These are phyloP conservation scores for Brasenia schreberi DNA, from an alignment of 164 flowering plant species.

Conservation along the genomic window DNA sequence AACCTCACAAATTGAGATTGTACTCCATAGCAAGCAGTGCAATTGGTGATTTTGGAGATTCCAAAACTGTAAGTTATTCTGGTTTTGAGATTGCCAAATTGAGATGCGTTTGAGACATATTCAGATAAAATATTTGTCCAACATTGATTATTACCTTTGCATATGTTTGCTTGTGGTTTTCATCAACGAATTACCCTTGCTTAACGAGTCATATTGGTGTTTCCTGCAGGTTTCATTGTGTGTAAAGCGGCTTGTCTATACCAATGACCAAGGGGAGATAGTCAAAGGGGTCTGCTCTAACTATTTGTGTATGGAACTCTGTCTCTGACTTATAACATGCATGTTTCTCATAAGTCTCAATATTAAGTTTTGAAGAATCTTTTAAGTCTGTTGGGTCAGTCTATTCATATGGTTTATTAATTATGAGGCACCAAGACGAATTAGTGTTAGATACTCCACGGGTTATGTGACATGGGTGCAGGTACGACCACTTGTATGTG, in stretches of 20 bases:
- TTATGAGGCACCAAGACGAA: too few species aligned
- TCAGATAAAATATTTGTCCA: too few species aligned
- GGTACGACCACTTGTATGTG: too few species aligned
- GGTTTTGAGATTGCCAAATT: not conserved
- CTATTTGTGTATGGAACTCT: conserved; percentile 59
- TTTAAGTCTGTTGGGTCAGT: too few species aligned
- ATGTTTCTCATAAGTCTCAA: not conserved
- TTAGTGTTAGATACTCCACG: too few species aligned
- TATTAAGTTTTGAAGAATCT: not conserved
- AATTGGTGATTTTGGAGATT: conserved; percentile 95
- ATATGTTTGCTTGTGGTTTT: too few species aligned
- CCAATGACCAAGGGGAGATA: conserved; percentile 78
- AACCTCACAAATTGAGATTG: conserved; percentile 88
- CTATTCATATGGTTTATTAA: too few species aligned
- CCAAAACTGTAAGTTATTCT: conserved; percentile 63
- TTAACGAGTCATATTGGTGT: not conserved
- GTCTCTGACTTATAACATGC: not conserved
- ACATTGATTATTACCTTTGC: too few species aligned
- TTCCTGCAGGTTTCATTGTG: conserved; percentile 73
- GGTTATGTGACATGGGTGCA: too few species aligned
- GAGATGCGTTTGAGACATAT: too few species aligned
- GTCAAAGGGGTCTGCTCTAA: conserved; percentile 99
- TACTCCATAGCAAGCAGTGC: conserved; percentile 99
- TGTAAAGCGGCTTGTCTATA: conserved; percentile 86
- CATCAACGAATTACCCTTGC: too few species aligned